Evolutionary conservation across 768 basidiomycete species (phyloP).

Genomic region (Brasilioporus rufonigricans): DNA sequence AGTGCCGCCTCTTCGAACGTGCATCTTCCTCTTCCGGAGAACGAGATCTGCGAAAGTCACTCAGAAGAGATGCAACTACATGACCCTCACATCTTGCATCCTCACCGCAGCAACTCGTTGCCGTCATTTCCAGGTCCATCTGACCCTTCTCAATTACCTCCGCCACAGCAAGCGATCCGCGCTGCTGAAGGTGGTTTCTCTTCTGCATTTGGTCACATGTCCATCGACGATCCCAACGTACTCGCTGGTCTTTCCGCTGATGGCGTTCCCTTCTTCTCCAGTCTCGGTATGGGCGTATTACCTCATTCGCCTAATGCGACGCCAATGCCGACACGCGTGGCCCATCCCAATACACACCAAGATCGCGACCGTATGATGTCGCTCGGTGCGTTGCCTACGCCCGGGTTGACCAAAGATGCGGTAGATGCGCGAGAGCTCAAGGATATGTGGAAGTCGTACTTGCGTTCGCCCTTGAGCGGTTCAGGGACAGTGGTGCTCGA

Average conservation of each 20-base stretch:
- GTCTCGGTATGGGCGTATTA: constrained; percentile 22
- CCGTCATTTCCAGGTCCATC: constrained; percentile 2
- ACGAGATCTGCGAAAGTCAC: constrained; percentile 27
- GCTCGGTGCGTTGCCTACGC: constrained; percentile 30
- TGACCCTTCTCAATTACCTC: constrained; percentile 5
- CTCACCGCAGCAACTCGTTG: constrained; percentile 18
- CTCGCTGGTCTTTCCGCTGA: constrained; percentile 60
- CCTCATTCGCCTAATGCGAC: constrained; percentile 46
- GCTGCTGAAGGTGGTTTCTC: constrained; percentile 45
- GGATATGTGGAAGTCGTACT: constrained; percentile 74
- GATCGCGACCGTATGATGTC: constrained; percentile 25
- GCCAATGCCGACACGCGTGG: constrained; percentile 41
- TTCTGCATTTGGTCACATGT: constrained; percentile 72
- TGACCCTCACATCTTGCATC: constrained; percentile 10
- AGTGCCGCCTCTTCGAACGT: constrained; percentile 52
- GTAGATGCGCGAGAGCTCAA: constrained; percentile 49
- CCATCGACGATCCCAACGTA: constrained; percentile 69
- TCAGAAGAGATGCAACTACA: constrained; percentile 30
- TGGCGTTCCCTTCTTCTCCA: constrained; percentile 61
- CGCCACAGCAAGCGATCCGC: constrained; percentile 13
- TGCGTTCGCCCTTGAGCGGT: constrained; percentile 61
- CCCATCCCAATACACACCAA: constrained; percentile 18
- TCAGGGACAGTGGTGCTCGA: constrained; percentile 21
- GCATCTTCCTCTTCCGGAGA: constrained; percentile 44
- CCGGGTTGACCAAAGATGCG: constrained; percentile 32